Evolutionary conservation across 768 basidiomycete genomes (phyloP).

Genomic region (Peribolospora kevripleyi): DNA sequence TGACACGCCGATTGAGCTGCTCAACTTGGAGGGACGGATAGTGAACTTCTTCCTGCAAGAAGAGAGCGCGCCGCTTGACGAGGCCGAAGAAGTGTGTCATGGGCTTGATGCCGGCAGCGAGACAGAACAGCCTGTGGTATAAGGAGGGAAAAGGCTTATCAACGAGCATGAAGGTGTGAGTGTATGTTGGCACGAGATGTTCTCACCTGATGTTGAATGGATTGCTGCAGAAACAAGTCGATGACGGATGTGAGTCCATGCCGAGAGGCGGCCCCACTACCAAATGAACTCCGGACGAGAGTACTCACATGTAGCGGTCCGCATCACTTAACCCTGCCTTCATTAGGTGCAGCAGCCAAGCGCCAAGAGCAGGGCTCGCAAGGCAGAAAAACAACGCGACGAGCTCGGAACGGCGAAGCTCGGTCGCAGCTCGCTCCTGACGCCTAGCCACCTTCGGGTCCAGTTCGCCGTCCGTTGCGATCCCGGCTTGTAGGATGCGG

Average conservation of each 20-base stretch:
- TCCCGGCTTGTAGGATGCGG: slow-evolving; percentile 3
- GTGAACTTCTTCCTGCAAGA: slow-evolving; percentile 11
- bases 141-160: too few relatives aligned
- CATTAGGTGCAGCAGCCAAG: slow-evolving; percentile 7
- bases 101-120: slow-evolving; percentile 15
- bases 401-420: slow-evolving; percentile 10
- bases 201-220: slow-evolving; percentile 6
- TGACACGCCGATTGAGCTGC: slow-evolving; percentile 7
- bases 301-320: slow-evolving; percentile 11
- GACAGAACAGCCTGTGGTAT: slow-evolving; percentile 7
- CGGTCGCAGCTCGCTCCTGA: slow-evolving; percentile 2
- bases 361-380: slow-evolving; percentile 9
- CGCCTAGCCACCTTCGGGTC: background rate
- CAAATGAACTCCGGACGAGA: too few relatives aligned
- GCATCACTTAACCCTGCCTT: slow-evolving; percentile 9
- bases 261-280: too few relatives aligned
- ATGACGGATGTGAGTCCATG: too few relatives aligned
- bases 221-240: slow-evolving; percentile 3
- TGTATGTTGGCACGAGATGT: too few relatives aligned
- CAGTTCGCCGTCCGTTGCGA: background rate
- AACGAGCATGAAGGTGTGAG: too few relatives aligned
- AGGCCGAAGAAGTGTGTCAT: slow-evolving; percentile 9
- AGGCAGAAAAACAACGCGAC: slow-evolving; percentile 9
- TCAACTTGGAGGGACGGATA: slow-evolving; percentile 12
- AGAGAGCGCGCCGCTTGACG: slow-evolving; percentile 9